A percentile compares a stretch with the other conserved stretches of the same genome.
Evolutionary conservation across 495 filamentous ascomycete species (phyloP).

Genomic region (Parathielavia hyrcaniae): DNA sequence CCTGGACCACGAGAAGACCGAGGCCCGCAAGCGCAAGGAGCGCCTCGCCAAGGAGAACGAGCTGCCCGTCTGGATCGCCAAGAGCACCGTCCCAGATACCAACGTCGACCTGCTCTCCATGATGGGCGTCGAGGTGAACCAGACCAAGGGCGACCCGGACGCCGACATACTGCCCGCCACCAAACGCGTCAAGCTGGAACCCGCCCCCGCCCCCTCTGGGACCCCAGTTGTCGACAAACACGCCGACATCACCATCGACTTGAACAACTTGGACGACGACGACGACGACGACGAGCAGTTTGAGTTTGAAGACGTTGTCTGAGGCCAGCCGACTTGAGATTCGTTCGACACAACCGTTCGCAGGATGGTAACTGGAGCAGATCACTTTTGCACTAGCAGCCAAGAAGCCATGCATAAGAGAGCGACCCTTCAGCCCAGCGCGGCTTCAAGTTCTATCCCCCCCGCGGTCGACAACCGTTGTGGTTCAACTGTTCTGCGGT

Average conservation of each 20-base stretch:
- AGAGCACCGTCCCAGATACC: slow-evolving; percentile 59
- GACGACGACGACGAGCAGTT: slow-evolving; percentile 53
- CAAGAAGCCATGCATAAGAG: not conserved
- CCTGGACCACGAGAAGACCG: slow-evolving; percentile 68
- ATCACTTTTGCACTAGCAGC: not conserved
- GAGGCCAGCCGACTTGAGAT: not conserved
- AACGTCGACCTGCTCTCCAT: not conserved
- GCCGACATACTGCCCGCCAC: slow-evolving; percentile 41
- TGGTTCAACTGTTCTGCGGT: not conserved
- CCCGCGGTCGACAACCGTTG: not conserved
- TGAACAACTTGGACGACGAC: slow-evolving; percentile 49
- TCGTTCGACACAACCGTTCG: no score
- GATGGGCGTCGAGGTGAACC: slow-evolving; percentile 31
- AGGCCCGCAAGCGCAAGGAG: slow-evolving; percentile 66
- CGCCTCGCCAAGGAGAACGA: slow-evolving; percentile 74
- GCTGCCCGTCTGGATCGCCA: slow-evolving; percentile 82
- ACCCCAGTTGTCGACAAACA: slow-evolving; percentile 31
- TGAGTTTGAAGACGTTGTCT: slow-evolving; percentile 59
- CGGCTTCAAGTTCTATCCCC: not conserved
- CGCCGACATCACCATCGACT: slow-evolving; percentile 49
- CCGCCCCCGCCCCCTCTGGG: slow-evolving; percentile 27
- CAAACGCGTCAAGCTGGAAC: slow-evolving; percentile 53
- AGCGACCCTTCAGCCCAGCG: slow-evolving; percentile 5
- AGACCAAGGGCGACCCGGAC: no score
- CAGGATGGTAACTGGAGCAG: no score